Base-by-base conservation (phyloP, 2,329 filamentous ascomycete species). In the Ilyonectria mors-panacis region DNA sequence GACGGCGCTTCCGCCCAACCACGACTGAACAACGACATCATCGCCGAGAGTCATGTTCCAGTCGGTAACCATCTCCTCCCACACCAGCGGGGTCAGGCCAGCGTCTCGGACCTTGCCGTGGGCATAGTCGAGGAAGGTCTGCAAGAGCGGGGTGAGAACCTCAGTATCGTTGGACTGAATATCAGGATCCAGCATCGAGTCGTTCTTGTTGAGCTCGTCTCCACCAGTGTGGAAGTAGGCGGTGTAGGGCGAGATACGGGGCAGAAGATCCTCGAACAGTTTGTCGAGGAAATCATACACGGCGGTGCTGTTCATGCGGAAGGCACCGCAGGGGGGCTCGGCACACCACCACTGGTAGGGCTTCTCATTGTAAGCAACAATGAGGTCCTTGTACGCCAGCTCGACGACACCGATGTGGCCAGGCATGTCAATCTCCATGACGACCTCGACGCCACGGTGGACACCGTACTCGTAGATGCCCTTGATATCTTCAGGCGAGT, bases 181-280 rank as follows among this genome's bases (percentile, higher is more conserved):
- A 1, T 89, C 92, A 5, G 91, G 88, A 77, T 97, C 94, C 12
- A 95, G 86, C 45, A 84, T 84, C 76, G 84, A 86, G 23, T 83
- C 79, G 74, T 95, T 91, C 68, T 85, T 85, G 80, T 96, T 95
- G 68, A 97, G 89, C 83, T 97, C 94, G 75, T 97, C 94, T 61
- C 94, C 94, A 50, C 94, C 94, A 1, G 93, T 93, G 81, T 97
- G 94, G 84, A 95, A 97, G 81, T 95, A 89, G 7, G 89, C 83
- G 2, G 91, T 86, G 79, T 93, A 94, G 0, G 91, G 89, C 9
- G 84, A 82, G 12, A 94, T 79, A 30, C 93, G 87, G 15, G 94
- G 94, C 59, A 97, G 83, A 26, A 97, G 77, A 76, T 97, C 94
- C n/a, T 86, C 85, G 73, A 94, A 92, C 15, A 97, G 81, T 42